phyloP scores from a whole-genome alignment of 73 alveolate species.

The Stentor coeruleus region DNA sequence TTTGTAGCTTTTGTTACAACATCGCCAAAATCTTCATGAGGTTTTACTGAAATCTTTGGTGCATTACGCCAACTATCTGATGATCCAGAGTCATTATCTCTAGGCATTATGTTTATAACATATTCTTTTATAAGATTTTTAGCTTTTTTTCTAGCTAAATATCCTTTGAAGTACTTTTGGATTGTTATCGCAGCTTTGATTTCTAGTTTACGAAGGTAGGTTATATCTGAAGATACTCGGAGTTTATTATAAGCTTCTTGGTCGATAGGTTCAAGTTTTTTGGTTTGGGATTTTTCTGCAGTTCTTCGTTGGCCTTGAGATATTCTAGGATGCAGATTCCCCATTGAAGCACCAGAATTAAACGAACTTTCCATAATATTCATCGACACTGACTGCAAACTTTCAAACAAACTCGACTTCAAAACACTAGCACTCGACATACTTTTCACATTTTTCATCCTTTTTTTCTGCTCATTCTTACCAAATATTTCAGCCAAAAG shows the following conservation, averaged over 20 bases:
- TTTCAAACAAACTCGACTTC: not conserved
- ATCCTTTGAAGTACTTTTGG: not conserved
- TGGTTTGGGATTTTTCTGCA: too few relatives aligned
- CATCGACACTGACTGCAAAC: not conserved
- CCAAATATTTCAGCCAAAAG: slow-evolving; percentile 19
- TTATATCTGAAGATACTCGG: not conserved
- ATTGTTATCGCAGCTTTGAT: not conserved
- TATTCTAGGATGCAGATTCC: too few relatives aligned
- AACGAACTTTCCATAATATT: not conserved
- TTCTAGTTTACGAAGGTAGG: slow-evolving; percentile 5
- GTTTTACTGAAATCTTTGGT: not conserved
- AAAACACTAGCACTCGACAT: not conserved
- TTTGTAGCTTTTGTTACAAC: not conserved
- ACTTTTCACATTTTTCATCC: slow-evolving; percentile 1
- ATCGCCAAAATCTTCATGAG: not conserved
- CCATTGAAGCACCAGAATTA: not conserved
- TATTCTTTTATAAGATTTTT: too few relatives aligned
- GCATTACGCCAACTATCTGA: not conserved
- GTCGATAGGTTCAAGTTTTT: not conserved
- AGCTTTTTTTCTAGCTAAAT: not conserved
- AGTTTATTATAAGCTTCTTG: not conserved
- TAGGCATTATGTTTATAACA: not conserved
- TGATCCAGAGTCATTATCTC: not conserved
- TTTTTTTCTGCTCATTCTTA: slow-evolving; percentile 3
- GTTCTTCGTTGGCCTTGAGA: too few relatives aligned